Base-by-base conservation (phyloP, 495 filamentous ascomycete genomes). In the Mycothermus thermophilus region DNA sequence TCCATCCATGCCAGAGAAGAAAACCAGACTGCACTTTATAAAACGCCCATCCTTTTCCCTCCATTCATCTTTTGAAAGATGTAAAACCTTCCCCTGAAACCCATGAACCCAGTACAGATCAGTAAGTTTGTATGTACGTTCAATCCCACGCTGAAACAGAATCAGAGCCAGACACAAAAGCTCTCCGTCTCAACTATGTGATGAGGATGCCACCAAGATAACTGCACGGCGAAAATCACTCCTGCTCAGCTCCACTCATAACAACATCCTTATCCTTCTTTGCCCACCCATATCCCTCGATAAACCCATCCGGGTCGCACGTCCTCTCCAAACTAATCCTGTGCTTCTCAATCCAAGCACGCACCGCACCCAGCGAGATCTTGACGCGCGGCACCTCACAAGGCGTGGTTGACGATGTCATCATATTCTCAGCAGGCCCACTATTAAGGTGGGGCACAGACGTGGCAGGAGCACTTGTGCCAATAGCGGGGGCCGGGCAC, bases 271-370 rank as follows among this genome's bases (percentile, higher is more conserved):
- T 30, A 15, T 27, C 42, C 27, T 51, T 52, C 27, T 53, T 38
- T 12, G 58, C 62, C 22, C 22, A 25, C 22, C 22, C 22, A 42
- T 69, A 71, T 8, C 63, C 63, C 35, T 63, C 59, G 3, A 73
- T 47, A 48, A 80, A 79, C 9, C 67, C 74, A 3, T 62, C 55
- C 4, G 63, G 55, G 57, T 78, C 71, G 20, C 77, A 69, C 11
- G 72, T 48, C 37, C 45, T 52, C 23, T 57, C 57, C 36, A 73
- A 44, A 11, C 55, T 58, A 15, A 77, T 59, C 24, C 43, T 47
- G 35, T 71, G 55, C 37, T 37, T 43, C 16, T 51, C 46, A 20
- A 69, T 60, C 74, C 75, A 81, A 26, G 46, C 53, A 42, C 65
- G 51, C 13, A 80, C 63, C 10, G 55, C 64, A 14, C 57, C 54